phyloP scores from a whole-genome alignment of 169 alveolate genomes.

The Eimeria acervulina region DNA sequence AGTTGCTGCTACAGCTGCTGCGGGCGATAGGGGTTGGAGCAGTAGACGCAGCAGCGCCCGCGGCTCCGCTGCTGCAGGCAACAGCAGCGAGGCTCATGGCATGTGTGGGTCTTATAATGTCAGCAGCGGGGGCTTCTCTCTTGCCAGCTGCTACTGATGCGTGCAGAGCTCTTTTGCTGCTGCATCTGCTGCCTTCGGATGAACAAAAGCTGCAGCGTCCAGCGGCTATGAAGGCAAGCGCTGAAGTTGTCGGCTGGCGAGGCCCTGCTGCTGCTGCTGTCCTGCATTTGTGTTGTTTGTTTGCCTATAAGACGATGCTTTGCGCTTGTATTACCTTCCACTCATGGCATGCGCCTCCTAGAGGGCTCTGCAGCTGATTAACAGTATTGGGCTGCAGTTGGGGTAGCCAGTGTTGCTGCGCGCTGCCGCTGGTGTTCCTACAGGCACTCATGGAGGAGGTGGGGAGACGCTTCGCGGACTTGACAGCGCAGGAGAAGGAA shows the following conservation, averaged over 20 bases:
- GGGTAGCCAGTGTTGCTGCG: neutral
- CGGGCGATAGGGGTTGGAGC: neutral
- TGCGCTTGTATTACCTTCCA: neutral
- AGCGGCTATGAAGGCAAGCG: neutral
- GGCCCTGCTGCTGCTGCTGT: neutral
- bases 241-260: neutral
- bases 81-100: neutral
- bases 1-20: constrained; percentile 16
- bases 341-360: neutral
- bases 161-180: constrained; percentile 63
- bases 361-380: neutral
- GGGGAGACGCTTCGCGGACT: constrained; percentile 56
- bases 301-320: neutral
- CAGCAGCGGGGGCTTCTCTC: constrained; percentile 42
- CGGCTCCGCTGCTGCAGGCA: constrained; percentile 37
- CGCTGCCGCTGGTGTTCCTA: constrained; percentile 1
- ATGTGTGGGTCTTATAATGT: neutral
- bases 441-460: constrained; percentile 37
- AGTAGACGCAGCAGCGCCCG: neutral
- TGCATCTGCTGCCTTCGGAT: constrained; percentile 21
- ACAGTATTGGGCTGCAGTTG: neutral
- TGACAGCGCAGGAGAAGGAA: constrained; percentile 7
- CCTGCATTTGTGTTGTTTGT: neutral
- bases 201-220: neutral
- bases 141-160: constrained; percentile 68